Conservation (phyloP, 345 rosid species). For the Aquilaria malaccensis region DNA sequence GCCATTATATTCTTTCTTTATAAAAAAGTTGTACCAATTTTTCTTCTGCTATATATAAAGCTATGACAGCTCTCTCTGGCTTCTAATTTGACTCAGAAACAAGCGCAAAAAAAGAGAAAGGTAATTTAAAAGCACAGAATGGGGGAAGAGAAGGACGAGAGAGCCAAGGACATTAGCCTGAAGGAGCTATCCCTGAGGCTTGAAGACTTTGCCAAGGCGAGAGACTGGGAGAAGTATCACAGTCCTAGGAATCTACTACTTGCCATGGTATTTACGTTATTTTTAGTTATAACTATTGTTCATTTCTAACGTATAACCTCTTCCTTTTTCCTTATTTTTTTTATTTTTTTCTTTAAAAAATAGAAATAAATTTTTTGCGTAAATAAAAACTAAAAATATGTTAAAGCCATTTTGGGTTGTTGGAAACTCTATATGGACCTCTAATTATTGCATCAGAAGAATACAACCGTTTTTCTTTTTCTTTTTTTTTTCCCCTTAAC, state of each 20-base stretch:
- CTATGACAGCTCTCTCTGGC: conserved; percentile 16
- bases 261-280: conserved; percentile 31
- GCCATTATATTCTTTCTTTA: not conserved
- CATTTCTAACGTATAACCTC: not conserved
- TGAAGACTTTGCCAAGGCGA: conserved; percentile 36
- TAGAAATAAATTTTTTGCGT: no score
- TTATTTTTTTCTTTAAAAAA: no score
- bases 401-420: not conserved
- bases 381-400: not conserved
- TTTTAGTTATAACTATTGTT: not conserved
- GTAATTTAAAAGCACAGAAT: conserved; percentile 4
- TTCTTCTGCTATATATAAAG: not conserved
- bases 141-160: conserved; percentile 23
- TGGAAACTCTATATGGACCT: no score
- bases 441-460: no score
- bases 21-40: not conserved
- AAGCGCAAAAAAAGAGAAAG: not conserved
- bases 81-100: not conserved
- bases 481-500: no score
- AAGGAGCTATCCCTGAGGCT: conserved; percentile 36
- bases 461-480: no score
- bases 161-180: conserved; percentile 29
- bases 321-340: not conserved
- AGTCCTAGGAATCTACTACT: conserved; percentile 46
- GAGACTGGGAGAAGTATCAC: conserved; percentile 42